Evolutionary conservation across 2,329 filamentous ascomycete species (phyloP).

Genomic region (Chaetomiaceae sp.): DNA sequence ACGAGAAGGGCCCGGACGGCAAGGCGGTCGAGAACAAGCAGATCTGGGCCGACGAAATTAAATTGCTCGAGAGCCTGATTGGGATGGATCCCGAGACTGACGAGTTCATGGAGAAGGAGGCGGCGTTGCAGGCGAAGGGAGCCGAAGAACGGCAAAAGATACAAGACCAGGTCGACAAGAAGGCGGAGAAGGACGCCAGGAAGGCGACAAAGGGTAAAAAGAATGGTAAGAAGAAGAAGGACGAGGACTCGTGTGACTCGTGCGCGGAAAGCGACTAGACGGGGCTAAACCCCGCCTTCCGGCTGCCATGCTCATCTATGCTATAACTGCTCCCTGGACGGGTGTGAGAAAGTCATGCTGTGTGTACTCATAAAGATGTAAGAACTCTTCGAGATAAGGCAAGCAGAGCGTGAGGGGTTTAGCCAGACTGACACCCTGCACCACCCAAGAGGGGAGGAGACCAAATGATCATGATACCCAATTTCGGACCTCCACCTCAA

Average conservation of each 20-base stretch:
- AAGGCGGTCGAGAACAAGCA: constrained; percentile 69
- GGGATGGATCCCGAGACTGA: constrained; percentile 72
- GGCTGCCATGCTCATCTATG: background rate
- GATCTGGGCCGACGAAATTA: constrained; percentile 92
- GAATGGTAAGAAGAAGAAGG: constrained; percentile 26
- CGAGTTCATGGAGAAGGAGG: constrained; percentile 63
- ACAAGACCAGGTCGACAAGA: constrained; percentile 72
- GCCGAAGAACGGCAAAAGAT: constrained; percentile 65
- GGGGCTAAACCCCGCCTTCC: background rate
- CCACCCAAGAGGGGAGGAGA: background rate
- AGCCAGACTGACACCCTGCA: background rate
- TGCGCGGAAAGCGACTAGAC: constrained; percentile 16
- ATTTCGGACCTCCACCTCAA: background rate
- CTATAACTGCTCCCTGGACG: background rate
- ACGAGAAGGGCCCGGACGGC: constrained; percentile 58
- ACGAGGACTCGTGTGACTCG: constrained; percentile 19
- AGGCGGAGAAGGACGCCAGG: constrained; percentile 54
- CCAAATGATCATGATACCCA: constrained; percentile 10
- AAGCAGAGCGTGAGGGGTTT: background rate
- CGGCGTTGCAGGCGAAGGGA: constrained; percentile 61
- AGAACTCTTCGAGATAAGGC: background rate
- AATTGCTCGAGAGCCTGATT: constrained; percentile 81
- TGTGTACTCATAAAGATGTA: background rate
- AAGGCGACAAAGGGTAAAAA: constrained; percentile 32
- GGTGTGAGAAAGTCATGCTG: background rate